These are phyloP conservation scores for Ogataea glucozyma DNA, from an alignment of 805 yeast genomes.

Conservation along the genomic window DNA sequence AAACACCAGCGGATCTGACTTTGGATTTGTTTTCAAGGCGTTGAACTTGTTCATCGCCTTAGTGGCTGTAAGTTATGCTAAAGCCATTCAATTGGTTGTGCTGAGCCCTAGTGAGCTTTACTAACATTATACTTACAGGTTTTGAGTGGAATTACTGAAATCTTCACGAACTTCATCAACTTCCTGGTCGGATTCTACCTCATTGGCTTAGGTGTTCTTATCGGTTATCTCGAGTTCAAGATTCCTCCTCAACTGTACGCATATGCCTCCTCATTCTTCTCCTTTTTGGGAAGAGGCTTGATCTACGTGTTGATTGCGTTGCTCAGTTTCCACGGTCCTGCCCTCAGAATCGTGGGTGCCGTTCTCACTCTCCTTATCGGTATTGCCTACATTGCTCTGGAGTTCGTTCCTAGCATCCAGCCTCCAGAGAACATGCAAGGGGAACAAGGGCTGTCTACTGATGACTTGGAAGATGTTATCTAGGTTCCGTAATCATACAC, in stretches of 20 bases:
- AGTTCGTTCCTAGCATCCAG: constrained; percentile 70
- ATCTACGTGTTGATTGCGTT: constrained; percentile 55
- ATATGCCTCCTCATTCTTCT: constrained; percentile 67
- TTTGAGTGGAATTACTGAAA: constrained; percentile 49
- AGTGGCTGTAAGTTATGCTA: constrained; percentile 45
- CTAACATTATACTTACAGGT: constrained; percentile 33
- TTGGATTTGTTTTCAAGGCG: constrained; percentile 46
- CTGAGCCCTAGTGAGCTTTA: too few species aligned
- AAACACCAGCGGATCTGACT: constrained; percentile 43
- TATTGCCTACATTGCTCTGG: constrained; percentile 56
- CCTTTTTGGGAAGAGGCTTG: constrained; percentile 73
- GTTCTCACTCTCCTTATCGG: constrained; percentile 63
- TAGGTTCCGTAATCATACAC: constrained; percentile 7
- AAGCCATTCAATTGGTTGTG: too few species aligned
- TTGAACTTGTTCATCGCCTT: constrained; percentile 59
- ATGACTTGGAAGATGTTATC: constrained; percentile 38
- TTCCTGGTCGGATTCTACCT: constrained; percentile 63
- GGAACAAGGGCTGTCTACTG: constrained; percentile 40
- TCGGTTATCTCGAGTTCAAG: constrained; percentile 48
- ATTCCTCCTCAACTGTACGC: constrained; percentile 62
- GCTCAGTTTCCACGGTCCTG: constrained; percentile 49
- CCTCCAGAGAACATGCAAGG: constrained; percentile 82
- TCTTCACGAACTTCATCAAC: constrained; percentile 41
- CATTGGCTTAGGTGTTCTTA: constrained; percentile 52
- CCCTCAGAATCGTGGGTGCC: constrained; percentile 57